These are phyloP conservation scores for Cichorium intybus DNA, from an alignment of 140 eudicot species.

Conservation along the genomic window DNA sequence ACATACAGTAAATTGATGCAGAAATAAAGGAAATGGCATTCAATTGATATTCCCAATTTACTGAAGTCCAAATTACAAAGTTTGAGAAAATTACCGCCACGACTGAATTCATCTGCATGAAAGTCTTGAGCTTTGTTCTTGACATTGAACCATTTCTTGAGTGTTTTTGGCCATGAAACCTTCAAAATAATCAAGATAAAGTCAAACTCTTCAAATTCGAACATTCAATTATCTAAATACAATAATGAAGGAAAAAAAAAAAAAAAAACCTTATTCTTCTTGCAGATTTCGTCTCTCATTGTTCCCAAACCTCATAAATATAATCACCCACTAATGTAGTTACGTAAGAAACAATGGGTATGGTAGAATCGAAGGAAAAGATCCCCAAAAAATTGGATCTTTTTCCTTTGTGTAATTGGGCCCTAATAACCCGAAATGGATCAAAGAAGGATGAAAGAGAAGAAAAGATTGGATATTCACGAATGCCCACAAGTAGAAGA, in stretches of 20 bases:
- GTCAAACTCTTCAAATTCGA: conserved; percentile 18
- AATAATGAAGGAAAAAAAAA: conserved; percentile 40
- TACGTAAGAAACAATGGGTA: conserved; percentile 26
- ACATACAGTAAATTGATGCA: conserved; percentile 32
- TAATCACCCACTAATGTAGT: conserved; percentile 14
- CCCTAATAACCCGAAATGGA: conserved; percentile 1
- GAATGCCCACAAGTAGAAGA: conserved; percentile 12
- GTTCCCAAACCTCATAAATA: conserved; percentile 45
- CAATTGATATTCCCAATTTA: too few relatives aligned
- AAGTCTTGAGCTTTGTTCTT: conserved; percentile 70
- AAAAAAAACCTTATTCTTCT: conserved; percentile 84
- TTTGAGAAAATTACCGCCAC: conserved; percentile 46
- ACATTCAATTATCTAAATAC: background rate
- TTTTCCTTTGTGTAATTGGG: conserved; percentile 7
- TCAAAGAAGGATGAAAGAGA: conserved; percentile 9
- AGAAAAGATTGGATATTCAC: conserved; percentile 19
- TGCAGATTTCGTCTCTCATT: conserved; percentile 79
- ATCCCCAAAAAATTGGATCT: conserved; percentile 12
- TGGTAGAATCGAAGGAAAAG: conserved; percentile 1
- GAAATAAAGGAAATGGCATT: conserved; percentile 25
- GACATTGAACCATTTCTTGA: conserved; percentile 88
- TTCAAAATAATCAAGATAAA: conserved; percentile 34
- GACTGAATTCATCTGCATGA: conserved; percentile 62
- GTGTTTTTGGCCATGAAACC: conserved; percentile 84
- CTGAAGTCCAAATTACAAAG: too few relatives aligned